A percentile compares a stretch with the other conserved stretches of the same genome.
Conservation (phyloP, 805 yeast genomes). For the Kazachstania martiniae region DNA sequence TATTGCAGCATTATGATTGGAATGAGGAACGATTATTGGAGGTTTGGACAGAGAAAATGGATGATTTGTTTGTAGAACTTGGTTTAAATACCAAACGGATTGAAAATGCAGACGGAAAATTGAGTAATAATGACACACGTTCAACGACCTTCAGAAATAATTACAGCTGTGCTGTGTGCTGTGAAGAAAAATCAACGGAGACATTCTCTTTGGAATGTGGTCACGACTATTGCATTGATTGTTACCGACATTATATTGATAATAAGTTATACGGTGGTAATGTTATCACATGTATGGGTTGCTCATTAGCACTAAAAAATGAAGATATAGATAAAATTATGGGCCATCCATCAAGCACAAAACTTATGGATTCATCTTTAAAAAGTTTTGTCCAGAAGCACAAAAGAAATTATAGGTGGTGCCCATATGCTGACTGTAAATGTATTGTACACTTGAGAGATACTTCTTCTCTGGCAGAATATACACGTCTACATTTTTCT, state of each 20-base stretch:
- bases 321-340: slow-evolving; percentile 33
- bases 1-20: slow-evolving; percentile 45
- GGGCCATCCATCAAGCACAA: slow-evolving; percentile 26
- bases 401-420: slow-evolving; percentile 47
- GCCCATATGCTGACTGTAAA: slow-evolving; percentile 78
- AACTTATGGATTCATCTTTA: slow-evolving; percentile 30
- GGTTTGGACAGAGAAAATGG: slow-evolving; percentile 37
- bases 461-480: slow-evolving; percentile 19
- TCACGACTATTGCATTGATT: slow-evolving; percentile 58
- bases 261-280: slow-evolving; percentile 34
- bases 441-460: slow-evolving; percentile 39
- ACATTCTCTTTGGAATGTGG: slow-evolving; percentile 52
- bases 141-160: slow-evolving; percentile 13
- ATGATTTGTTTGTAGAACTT: slow-evolving; percentile 24
- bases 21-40: slow-evolving; percentile 49
- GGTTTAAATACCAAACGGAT: slow-evolving; percentile 20
- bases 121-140: slow-evolving; percentile 3
- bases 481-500: slow-evolving; percentile 25
- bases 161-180: slow-evolving; percentile 60
- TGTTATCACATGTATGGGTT: slow-evolving; percentile 56
- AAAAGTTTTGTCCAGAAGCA: slow-evolving; percentile 44
- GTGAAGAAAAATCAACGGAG: slow-evolving; percentile 37
- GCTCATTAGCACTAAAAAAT: slow-evolving; percentile 31
- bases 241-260: slow-evolving; percentile 53
- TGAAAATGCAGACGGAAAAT: background rate